Evolutionary conservation across 768 basidiomycete species (phyloP), one percentile per base, ranked within the genome.

Genomic region (Trametes punicea): DNA sequence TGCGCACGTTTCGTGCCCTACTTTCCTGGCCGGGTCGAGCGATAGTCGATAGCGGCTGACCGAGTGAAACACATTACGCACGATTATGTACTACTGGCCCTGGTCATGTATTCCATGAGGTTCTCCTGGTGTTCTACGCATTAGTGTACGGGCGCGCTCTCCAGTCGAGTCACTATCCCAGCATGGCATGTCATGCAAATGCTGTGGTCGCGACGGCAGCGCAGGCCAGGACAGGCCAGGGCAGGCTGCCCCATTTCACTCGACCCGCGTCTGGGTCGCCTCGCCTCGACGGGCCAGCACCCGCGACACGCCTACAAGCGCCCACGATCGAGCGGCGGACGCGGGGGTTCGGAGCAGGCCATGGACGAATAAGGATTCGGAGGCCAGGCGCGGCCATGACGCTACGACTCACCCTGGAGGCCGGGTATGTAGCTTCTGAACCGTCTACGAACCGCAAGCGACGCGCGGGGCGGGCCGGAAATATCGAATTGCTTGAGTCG

Each of bases 331-430:
- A 18, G 47, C 33, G 23, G 13, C 33, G 33, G 31, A 4, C 10
- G 30, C 13, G 23, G 16, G 39, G 4, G 25, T 27, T 21, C 38
- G 49, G 9, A 26, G 11, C 16, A 33, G 53, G 44, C 16, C n/a
- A 39, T 34, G n/a, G 40, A 50, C 46, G 55, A 41, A 49, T 36
- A 29, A 34, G 51, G 30, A 47, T 31, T 41, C 26, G 25, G 36
- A n/a, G 47, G 40, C 20, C 44, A 30, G 30, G 41, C 20, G 48
- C 46, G 23, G 46, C 30, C 56, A 57, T 51, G 56, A 50, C 51
- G 45, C 45, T 57, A 57, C 56, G 56, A 57, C n/a, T n/a, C n/a
- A 45, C 51, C n/a, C 57, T 48, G 51, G 13, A 44, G 40, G 21
- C 21, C 57, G 45, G 25, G n/a, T n/a, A n/a, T n/a, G 46, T 48